Evolutionary conservation across 2,329 filamentous ascomycete genomes (phyloP).

Genomic region (Paecilomyces variotii): DNA sequence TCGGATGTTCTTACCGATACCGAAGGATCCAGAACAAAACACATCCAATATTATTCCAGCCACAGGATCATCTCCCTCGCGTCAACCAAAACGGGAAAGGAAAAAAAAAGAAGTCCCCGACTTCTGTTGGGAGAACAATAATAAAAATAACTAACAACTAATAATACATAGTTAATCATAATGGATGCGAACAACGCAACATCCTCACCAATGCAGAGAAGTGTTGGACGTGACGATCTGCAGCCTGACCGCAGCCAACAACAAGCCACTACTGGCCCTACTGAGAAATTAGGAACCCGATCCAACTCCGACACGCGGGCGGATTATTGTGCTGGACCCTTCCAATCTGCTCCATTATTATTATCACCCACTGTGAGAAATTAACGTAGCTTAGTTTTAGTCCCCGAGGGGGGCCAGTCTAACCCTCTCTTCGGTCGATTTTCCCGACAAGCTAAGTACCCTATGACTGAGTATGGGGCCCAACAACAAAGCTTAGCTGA

Average conservation of each 20-base stretch:
- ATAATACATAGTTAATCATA: no score
- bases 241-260: background rate
- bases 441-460: background rate
- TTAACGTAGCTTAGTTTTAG: background rate
- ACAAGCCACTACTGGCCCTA: background rate
- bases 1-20: background rate
- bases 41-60: background rate
- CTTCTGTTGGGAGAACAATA: background rate
- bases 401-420: background rate
- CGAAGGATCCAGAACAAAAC: background rate
- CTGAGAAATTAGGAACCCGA: background rate
- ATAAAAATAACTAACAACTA: no score
- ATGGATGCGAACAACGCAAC: background rate
- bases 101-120: background rate
- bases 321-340: background rate
- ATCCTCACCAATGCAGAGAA: background rate
- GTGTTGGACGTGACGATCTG: background rate
- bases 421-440: background rate
- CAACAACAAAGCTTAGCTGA: no score
- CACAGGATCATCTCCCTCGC: background rate
- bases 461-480: no score
- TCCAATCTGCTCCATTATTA: no score
- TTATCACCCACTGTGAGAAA: no score
- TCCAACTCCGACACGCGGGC: background rate
- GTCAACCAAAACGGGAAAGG: background rate